phyloP scores from a whole-genome alignment of 2,329 filamentous ascomycete genomes.

The Aspergillus sp. region DNA sequence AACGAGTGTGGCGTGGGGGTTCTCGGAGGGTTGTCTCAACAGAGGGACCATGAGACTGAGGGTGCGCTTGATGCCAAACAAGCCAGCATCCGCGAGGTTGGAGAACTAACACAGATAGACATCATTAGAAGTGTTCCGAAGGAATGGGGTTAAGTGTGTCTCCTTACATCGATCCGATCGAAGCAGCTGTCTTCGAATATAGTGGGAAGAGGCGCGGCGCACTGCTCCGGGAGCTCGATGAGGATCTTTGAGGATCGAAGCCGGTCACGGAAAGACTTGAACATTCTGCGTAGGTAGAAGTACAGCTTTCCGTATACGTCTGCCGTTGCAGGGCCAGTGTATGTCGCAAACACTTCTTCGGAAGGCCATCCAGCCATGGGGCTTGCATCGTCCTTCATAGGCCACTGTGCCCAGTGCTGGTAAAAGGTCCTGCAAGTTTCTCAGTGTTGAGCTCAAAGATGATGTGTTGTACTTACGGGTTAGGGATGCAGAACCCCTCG shows the following conservation, averaged over 20 bases:
- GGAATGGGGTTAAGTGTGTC: not conserved
- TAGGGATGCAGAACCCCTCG: slow-evolving; percentile 36
- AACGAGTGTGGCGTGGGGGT: slow-evolving; percentile 44
- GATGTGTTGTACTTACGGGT: slow-evolving; percentile 36
- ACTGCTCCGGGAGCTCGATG: too few relatives aligned
- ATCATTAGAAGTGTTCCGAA: not conserved
- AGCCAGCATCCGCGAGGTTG: slow-evolving; percentile 42
- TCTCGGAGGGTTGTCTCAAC: slow-evolving; percentile 32
- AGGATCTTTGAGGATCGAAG: slow-evolving; percentile 8
- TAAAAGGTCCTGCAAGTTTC: slow-evolving; percentile 35
- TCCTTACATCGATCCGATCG: slow-evolving; percentile 41
- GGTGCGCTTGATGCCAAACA: slow-evolving; percentile 28
- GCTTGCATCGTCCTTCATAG: slow-evolving; percentile 37
- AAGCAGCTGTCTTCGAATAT: slow-evolving; percentile 21
- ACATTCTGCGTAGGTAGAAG: slow-evolving; percentile 30
- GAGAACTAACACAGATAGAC: slow-evolving; percentile 28
- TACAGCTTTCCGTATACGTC: slow-evolving; percentile 44
- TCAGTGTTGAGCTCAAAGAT: too few relatives aligned
- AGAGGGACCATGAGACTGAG: slow-evolving; percentile 31
- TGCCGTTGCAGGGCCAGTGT: slow-evolving; percentile 24
- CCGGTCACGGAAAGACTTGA: slow-evolving; percentile 32
- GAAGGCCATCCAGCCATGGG: slow-evolving; percentile 39
- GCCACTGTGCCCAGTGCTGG: slow-evolving; percentile 42
- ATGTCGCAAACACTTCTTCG: slow-evolving; percentile 24
- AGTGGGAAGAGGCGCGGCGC: slow-evolving; percentile 25